Evolutionary conservation across 768 basidiomycete genomes (phyloP), one percentile per base, ranked within the genome.

Genomic region (Lepiota venenata): DNA sequence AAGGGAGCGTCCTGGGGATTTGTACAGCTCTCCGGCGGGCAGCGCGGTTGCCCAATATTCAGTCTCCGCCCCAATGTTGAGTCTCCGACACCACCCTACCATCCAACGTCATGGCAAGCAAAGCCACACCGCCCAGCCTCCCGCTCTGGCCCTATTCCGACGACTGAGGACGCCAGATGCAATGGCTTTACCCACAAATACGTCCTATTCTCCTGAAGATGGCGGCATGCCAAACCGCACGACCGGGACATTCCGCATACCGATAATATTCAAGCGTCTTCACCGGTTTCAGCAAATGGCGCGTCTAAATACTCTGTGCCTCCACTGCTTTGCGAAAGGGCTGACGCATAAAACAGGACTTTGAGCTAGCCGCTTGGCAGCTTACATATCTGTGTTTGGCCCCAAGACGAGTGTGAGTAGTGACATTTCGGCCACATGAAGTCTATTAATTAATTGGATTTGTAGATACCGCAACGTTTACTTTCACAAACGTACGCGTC

Each of bases 361-460:
- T 98, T 71, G 96, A 98, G 69, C 74, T 96, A 43, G 96, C 96
- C 10, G 88, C 91, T 27, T 98, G 95, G 93, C 93, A 97, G 66
- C 70, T 98, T 53, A 93, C 91, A 9, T 97, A 97, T 73, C 76
- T 98, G 2, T 95, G 93, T 66, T 80, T 98, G 51, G 86, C 93
- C 3, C 96, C 96, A 0, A 81, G 88, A 65, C 80, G 93, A 82
- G 95, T 98, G 87, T 97, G 62, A 70, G 74, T 71, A 49, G 59
- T 59, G 61, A 55, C 60, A 56, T 45, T 54, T 46, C 44, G 22
- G 25, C 47, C 47, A 22, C 32, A 22, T 47, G 37, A 42, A 20
- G 36, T 51, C 40, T 47, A n/a, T 51, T 52, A 44, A 41, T 47
- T 37, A 48, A 29, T 50, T 45, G 50, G 46, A 39, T 16, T 2